These are phyloP conservation scores for Mortierella claussenii DNA, from an alignment of 192 early-diverging fungal genomes.

Conservation along the genomic window DNA sequence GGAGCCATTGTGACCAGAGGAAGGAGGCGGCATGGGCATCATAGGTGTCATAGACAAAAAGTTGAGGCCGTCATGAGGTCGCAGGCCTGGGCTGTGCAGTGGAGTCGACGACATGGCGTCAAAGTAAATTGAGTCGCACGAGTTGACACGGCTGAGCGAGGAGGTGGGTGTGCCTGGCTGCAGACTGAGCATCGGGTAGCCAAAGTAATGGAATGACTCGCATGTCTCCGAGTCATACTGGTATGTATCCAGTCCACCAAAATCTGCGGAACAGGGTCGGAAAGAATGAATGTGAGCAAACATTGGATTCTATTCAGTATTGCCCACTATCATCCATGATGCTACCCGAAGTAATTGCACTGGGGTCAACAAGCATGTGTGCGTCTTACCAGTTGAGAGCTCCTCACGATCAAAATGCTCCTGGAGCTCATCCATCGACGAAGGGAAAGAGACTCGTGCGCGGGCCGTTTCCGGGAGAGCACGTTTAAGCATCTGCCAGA, in stretches of 20 bases:
- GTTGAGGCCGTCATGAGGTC: constrained; percentile 45
- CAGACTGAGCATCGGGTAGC: constrained; percentile 30
- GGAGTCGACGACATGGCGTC: constrained; percentile 45
- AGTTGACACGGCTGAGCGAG: constrained; percentile 45
- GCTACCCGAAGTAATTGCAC: neutral
- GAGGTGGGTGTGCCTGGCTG: constrained; percentile 38
- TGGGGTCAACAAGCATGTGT: neutral
- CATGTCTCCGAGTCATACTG: constrained; percentile 40
- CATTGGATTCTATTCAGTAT: too few species aligned
- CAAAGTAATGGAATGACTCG: constrained; percentile 50
- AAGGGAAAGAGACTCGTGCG: constrained; percentile 47
- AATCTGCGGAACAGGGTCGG: constrained; percentile 12
- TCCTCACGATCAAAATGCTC: constrained; percentile 47
- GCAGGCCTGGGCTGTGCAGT: constrained; percentile 37
- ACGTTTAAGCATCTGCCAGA: constrained; percentile 52
- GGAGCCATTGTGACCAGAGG: constrained; percentile 10
- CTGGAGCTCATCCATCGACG: constrained; percentile 37
- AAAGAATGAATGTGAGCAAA: too few species aligned
- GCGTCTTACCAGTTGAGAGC: constrained; percentile 31
- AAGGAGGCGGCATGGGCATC: constrained; percentile 49
- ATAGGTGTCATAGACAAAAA: constrained; percentile 53
- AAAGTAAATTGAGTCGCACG: constrained; percentile 51
- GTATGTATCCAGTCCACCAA: constrained; percentile 36
- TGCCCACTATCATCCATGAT: too few species aligned
- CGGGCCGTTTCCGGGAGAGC: constrained; percentile 50